Percentiles rank a stretch among this genome's conserved stretches.
Conservation (phyloP, 148 eudicot species). For the Rhododendron henanense region DNA sequence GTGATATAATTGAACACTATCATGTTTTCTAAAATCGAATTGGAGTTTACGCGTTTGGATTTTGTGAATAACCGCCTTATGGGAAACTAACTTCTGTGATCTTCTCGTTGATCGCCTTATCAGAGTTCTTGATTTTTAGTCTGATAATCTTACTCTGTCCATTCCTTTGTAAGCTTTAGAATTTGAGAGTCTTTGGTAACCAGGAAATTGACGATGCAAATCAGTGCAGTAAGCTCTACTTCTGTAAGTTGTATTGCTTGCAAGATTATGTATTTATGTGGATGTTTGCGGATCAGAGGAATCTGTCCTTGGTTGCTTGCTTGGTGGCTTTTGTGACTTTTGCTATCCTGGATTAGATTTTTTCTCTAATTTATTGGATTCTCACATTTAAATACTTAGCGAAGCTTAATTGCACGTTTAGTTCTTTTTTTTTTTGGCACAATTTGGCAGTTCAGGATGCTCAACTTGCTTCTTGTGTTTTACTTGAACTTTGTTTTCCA, state of each 20-base stretch:
- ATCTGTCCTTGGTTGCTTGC: not conserved
- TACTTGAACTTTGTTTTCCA: not conserved
- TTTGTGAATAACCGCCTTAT: not conserved
- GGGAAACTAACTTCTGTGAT: not conserved
- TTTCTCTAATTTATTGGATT: too few relatives aligned
- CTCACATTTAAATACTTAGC: too few relatives aligned
- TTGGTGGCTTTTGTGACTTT: not conserved
- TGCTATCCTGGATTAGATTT: not conserved
- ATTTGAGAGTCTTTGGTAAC: not conserved
- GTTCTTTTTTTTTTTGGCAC: not conserved
- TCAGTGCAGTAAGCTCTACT: not conserved
- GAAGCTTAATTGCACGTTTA: not conserved
- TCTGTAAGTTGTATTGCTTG: not conserved
- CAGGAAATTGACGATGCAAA: not conserved
- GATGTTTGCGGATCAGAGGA: not conserved
- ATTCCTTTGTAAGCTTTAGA: not conserved
- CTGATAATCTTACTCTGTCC: not conserved
- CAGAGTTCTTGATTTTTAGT: not conserved
- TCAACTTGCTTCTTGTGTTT: not conserved
- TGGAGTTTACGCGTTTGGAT: not conserved
- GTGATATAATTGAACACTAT: not conserved
- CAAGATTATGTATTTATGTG: not conserved
- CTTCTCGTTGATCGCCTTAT: not conserved
- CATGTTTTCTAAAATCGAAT: not conserved
- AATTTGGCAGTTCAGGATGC: not conserved